Evolutionary conservation across 139 green algal genomes (phyloP), one percentile per base, ranked within the genome.

Genomic region (Mesostigma viride): DNA sequence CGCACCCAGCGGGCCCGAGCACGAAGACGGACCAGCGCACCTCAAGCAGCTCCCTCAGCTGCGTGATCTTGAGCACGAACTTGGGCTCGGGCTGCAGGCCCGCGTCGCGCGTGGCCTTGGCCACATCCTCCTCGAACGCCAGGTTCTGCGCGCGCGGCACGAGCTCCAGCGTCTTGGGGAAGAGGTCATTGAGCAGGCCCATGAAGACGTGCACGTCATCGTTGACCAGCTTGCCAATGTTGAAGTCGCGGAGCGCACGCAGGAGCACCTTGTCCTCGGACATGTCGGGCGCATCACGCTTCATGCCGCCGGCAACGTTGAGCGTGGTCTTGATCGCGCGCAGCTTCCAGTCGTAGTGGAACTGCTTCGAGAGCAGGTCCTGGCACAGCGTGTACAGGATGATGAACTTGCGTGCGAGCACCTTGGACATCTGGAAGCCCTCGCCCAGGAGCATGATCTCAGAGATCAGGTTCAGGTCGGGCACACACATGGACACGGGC

Each of bases 391-490:
- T 88, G 84, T 96, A 95, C 62, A 96, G 78, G 47, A 91, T 91
- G 24, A 96, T 83, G 74, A 95, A 95, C 81, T 95, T 95, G 71
- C 89, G 80, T 2, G 81, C 82, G 26, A 96, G 85, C 31, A 88
- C 56, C 81, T 92, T 93, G 68, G 79, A 87, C 73, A 82, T 79
- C 56, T 89, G 85, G 84, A 96, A 96, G 69, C 90, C 90, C 83
- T 96, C 90, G 0, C 89, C 85, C 87, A 95, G 94, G 30, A 96
- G 85, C 87, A 96, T 96, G 73, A 96, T 92, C 85, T 96, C 90
- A 68, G 84, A 90, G 60, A 96, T 96, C 17, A 95, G 80, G 5
- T 72, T 76, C 48, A 96, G 79, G 73, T 96, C 90, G 3, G 90
- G 90, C 47, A 91, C 76, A 5, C 74, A 74, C 90, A 96, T 96